Conservation (phyloP, 208 protist species). For the Kentomonas sorsogonicus region DNA sequence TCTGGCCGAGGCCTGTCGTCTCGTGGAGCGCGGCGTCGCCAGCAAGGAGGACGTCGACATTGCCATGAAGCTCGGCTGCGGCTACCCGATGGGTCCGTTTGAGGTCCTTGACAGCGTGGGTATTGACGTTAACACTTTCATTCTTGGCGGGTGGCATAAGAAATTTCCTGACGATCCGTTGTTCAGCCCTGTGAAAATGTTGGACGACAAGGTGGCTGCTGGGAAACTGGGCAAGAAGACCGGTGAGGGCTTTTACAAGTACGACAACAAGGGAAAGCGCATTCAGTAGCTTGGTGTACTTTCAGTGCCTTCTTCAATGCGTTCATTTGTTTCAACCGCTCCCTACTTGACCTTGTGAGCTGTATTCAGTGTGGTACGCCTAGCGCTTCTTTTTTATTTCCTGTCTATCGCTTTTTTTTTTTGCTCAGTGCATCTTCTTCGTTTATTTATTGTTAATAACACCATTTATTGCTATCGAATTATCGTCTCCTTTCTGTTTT, state of each 20-base stretch:
- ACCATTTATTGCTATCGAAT: too few relatives aligned
- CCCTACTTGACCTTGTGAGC: constrained; percentile 5
- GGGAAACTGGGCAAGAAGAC: constrained; percentile 86
- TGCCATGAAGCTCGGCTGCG: constrained; percentile 86
- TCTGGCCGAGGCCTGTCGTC: constrained; percentile 63
- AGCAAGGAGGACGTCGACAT: constrained; percentile 75
- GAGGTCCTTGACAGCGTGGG: constrained; percentile 72
- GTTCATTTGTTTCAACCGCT: constrained; percentile 2
- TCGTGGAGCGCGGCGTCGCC: constrained; percentile 80
- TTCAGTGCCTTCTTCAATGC: constrained; percentile 6
- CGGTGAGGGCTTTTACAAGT: constrained; percentile 87
- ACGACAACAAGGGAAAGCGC: constrained; percentile 29
- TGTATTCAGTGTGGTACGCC: constrained; percentile 5
- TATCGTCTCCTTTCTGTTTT: too few relatives aligned
- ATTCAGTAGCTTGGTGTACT: constrained; percentile 11
- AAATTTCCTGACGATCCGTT: constrained; percentile 49
- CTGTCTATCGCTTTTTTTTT: not conserved
- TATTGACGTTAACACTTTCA: constrained; percentile 63
- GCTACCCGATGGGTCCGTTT: constrained; percentile 90
- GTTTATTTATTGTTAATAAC: too few relatives aligned
- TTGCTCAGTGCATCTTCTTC: not conserved
- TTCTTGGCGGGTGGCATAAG: constrained; percentile 68
- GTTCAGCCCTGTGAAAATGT: constrained; percentile 49
- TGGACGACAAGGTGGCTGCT: constrained; percentile 47
- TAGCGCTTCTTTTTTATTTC: too few relatives aligned